Evolutionary conservation across 2,329 filamentous ascomycete genomes (phyloP), one percentile per base, ranked within the genome.

Genomic region (Domatiomyces globalis): DNA sequence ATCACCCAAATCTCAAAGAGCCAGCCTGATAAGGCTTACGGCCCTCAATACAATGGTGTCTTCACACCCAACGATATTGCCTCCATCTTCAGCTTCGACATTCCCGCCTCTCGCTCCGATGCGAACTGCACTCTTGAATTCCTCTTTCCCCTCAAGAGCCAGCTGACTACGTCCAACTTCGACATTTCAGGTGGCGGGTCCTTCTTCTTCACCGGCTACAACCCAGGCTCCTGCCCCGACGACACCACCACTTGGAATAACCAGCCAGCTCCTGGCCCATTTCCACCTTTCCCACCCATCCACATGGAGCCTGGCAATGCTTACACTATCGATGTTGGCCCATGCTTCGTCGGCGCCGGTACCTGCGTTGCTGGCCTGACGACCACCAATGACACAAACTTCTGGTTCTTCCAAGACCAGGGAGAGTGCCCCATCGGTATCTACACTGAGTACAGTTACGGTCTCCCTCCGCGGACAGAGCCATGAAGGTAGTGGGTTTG

Each of bases 71-170:
- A 65, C 18, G 71, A 68, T 51, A 65, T 76, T 47, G 76, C 75
- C 8, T 75, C 76, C 10, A 75, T 84, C 61, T 85, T 82, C 74
- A 83, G 83, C 69, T 85, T 85, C 66, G 79, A 83, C 61, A 76
- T 85, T 44, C 77, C 76, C 1, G 55, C 65, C 3, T 65, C 67
- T 4, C 73, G 78, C 58, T 59, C 69, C 7, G 78, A 76, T 58
- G 77, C 78, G 66, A 77, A 68, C 5, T 86, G 82, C 69, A 75
- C 72, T 51, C 69, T 85, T 7, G 69, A 80, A 51, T 85, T 85
- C 74, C 69, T 83, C 45, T 77, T 84, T 66, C 82, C 83, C 9
- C 58, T 69, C 48, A 65, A 77, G 55, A 60, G 69, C 15, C 65
- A 80, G 33, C 74, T 83, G n/a, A 66, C 78, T 65, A 81, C 79